A percentile compares a stretch with the other conserved stretches of the same genome.
phyloP scores from a whole-genome alignment of 2,329 filamentous ascomycete genomes.

The Arachnomyces sp. region DNA sequence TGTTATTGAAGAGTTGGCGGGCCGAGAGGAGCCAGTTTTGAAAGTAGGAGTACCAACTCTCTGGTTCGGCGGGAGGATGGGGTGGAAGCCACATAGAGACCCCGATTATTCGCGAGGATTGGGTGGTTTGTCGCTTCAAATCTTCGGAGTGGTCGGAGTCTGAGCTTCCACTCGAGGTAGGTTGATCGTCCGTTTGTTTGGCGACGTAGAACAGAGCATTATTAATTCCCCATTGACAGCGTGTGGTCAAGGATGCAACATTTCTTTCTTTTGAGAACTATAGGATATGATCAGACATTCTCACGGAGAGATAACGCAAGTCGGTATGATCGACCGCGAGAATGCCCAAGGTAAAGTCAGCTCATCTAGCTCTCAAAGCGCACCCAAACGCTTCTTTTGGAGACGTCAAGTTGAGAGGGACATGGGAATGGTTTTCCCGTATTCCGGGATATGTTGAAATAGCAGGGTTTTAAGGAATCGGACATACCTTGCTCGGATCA shows the following conservation, averaged over 20 bases:
- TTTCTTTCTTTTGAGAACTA: slow-evolving; percentile 56
- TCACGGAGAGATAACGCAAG: too few species aligned
- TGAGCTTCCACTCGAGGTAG: slow-evolving; percentile 4
- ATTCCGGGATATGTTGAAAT: too few species aligned
- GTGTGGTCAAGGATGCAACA: slow-evolving; percentile 53
- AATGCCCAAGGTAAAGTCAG: neutral
- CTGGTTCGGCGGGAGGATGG: slow-evolving; percentile 36
- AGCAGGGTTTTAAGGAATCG: neutral
- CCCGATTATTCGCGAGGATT: slow-evolving; percentile 49
- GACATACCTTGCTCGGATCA: slow-evolving; percentile 47
- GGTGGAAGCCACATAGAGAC: slow-evolving; percentile 66
- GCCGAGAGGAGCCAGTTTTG: slow-evolving; percentile 59
- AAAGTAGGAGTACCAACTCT: slow-evolving; percentile 54
- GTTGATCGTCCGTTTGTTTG: slow-evolving; percentile 41
- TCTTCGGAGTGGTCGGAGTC: neutral
- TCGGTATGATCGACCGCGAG: neutral
- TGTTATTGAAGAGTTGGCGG: slow-evolving; percentile 58
- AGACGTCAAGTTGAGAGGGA: neutral
- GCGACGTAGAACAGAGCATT: slow-evolving; percentile 63
- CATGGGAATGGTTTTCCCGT: slow-evolving; percentile 1
- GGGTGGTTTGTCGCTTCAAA: slow-evolving; percentile 1
- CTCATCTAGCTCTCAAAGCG: slow-evolving; percentile 3
- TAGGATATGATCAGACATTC: slow-evolving; percentile 3
- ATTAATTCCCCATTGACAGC: slow-evolving; percentile 62
- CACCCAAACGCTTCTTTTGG: neutral